Evolutionary conservation across 192 early-diverging fungal species (phyloP).

Genomic region (Phlyctochytrium bullatum): DNA sequence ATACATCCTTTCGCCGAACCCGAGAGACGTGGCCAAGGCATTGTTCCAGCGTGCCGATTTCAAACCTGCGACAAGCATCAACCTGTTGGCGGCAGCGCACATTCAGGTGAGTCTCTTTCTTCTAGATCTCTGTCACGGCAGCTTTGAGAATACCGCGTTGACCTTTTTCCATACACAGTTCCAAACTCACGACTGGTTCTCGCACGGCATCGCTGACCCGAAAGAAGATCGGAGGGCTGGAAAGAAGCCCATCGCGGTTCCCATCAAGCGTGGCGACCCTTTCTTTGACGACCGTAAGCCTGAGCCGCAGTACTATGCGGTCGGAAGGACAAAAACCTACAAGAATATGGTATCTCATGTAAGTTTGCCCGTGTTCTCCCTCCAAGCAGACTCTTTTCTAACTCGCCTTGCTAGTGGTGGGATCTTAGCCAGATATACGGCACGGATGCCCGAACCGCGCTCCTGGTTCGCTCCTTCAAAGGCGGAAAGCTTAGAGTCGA

Average conservation of each 20-base stretch:
- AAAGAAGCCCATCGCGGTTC: slow-evolving; percentile 24
- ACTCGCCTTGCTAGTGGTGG: slow-evolving; percentile 32
- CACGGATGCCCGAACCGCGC: not conserved
- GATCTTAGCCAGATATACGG: slow-evolving; percentile 35
- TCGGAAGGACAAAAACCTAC: slow-evolving; percentile 1
- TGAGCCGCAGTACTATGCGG: slow-evolving; percentile 9
- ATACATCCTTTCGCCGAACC: not conserved
- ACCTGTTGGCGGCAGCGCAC: not conserved
- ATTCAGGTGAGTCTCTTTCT: not conserved
- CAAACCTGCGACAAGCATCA: not conserved
- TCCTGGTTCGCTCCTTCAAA: slow-evolving; percentile 16
- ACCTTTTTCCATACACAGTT: slow-evolving; percentile 24
- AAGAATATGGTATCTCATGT: slow-evolving; percentile 8
- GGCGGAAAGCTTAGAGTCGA: slow-evolving; percentile 27
- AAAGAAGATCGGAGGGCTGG: slow-evolving; percentile 1
- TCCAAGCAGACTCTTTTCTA: not conserved
- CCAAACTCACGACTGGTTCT: slow-evolving; percentile 37
- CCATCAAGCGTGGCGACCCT: slow-evolving; percentile 20
- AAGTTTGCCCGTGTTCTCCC: not conserved
- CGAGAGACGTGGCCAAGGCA: not conserved
- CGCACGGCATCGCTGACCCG: slow-evolving; percentile 2
- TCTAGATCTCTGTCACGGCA: not conserved
- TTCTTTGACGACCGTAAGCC: not conserved
- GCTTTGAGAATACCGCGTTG: not conserved
- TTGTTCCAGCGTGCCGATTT: not conserved